Evolutionary conservation across 768 basidiomycete species (phyloP).

Genomic region (Botryobasidium botryosum): DNA sequence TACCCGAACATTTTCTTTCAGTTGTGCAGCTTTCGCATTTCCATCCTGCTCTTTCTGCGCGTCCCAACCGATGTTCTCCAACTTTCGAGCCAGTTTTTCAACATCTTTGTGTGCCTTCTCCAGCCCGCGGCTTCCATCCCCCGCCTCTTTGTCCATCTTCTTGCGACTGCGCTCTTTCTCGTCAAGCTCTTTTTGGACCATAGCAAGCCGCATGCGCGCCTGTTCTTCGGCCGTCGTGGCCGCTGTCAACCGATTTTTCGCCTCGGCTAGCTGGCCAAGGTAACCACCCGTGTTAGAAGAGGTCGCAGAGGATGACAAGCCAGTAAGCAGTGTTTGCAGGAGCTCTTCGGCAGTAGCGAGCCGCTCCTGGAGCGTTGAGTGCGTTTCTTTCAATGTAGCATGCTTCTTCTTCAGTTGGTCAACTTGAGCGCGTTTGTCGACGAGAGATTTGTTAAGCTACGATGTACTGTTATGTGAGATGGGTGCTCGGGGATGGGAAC

Average conservation of each 20-base stretch:
- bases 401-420: slow-evolving; percentile 37
- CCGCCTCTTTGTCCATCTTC: slow-evolving; percentile 68
- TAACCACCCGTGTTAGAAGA: slow-evolving; percentile 64
- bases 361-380: slow-evolving; percentile 40
- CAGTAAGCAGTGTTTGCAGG: slow-evolving; percentile 87
- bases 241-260: slow-evolving; percentile 56
- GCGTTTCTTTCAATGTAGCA: slow-evolving; percentile 47
- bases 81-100: slow-evolving; percentile 32
- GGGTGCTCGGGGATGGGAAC: neutral
- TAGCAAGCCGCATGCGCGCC: slow-evolving; percentile 50
- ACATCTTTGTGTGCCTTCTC: slow-evolving; percentile 35
- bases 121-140: slow-evolving; percentile 54
- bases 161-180: slow-evolving; percentile 64
- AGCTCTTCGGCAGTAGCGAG: slow-evolving; percentile 72
- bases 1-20: slow-evolving; percentile 35
- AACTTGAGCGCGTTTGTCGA: slow-evolving; percentile 45
- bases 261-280: slow-evolving; percentile 87
- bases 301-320: slow-evolving; percentile 56
- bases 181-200: slow-evolving; percentile 65
- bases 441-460: slow-evolving; percentile 40
- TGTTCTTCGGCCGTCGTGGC: slow-evolving; percentile 76
- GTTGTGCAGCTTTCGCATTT: slow-evolving; percentile 33
- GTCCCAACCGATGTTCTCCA: slow-evolving; percentile 58
- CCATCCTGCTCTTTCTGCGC: slow-evolving; percentile 48
- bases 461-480: neutral